Percentiles rank a stretch among this genome's conserved stretches.
Evolutionary conservation across 2,329 filamentous ascomycete genomes (phyloP).

Genomic region (Gaeumannomyces sp.): DNA sequence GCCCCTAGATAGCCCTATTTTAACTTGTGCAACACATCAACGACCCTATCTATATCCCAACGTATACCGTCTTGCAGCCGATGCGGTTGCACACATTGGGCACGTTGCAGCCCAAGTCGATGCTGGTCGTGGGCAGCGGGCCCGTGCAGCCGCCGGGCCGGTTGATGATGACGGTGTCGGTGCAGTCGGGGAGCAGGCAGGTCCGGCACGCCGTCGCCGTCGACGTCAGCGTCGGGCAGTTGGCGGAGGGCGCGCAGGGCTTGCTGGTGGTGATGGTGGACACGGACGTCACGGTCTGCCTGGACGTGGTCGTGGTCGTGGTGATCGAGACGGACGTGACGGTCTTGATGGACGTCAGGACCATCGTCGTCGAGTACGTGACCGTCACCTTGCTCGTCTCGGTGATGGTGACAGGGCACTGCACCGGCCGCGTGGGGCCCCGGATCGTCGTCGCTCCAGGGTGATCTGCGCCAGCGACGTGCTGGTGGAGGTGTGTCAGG

Average conservation of each 20-base stretch:
- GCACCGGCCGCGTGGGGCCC: slow-evolving; percentile 4
- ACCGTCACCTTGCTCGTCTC: slow-evolving; percentile 5
- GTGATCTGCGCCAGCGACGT: slow-evolving; percentile 6
- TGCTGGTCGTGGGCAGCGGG: slow-evolving; percentile 18
- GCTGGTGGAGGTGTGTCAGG: background rate
- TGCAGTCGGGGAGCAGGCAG: slow-evolving; percentile 14
- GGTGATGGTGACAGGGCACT: slow-evolving; percentile 2
- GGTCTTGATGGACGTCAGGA: slow-evolving; percentile 8
- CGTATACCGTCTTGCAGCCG: slow-evolving; percentile 23
- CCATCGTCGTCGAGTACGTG: slow-evolving; percentile 6
- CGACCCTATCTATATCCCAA: background rate
- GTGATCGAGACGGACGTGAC: slow-evolving; percentile 2
- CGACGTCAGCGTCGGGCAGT: slow-evolving; percentile 14
- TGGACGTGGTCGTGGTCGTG: slow-evolving; percentile 8
- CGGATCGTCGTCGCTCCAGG: slow-evolving; percentile 9
- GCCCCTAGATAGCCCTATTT: too few species aligned
- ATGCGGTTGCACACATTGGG: slow-evolving; percentile 20
- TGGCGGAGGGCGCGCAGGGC: slow-evolving; percentile 8
- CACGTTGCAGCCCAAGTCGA: slow-evolving; percentile 20
- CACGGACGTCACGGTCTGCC: slow-evolving; percentile 1
- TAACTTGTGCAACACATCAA: background rate
- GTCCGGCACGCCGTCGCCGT: slow-evolving; percentile 14
- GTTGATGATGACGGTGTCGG: slow-evolving; percentile 10
- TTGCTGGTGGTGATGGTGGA: slow-evolving; percentile 9
- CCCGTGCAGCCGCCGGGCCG: slow-evolving; percentile 12